A percentile compares a stretch with the other conserved stretches of the same genome.
Conservation (phyloP, 352 stramenopile species). For the Globisporangium carolinianum region DNA sequence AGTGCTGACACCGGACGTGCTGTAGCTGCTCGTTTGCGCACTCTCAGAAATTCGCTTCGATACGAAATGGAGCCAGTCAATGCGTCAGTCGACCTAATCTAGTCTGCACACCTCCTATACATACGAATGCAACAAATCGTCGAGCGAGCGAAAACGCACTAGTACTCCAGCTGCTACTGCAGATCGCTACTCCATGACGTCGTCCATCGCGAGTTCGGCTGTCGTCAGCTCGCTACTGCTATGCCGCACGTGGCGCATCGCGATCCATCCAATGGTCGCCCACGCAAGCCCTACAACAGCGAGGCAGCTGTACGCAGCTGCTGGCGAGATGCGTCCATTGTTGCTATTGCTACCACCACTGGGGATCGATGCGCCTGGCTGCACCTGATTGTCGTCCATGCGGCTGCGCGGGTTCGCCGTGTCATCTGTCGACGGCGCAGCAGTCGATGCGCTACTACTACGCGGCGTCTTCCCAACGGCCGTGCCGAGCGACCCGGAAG, state of each 20-base stretch:
- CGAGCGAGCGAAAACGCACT: no score
- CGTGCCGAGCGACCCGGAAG: no score
- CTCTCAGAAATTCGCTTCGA: neutral
- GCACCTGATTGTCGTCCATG: neutral
- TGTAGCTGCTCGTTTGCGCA: conserved; percentile 5
- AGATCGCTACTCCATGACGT: no score
- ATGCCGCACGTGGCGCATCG: conserved; percentile 21
- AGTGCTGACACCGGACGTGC: conserved; percentile 54
- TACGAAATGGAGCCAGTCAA: neutral
- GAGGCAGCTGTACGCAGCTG: conserved; percentile 49
- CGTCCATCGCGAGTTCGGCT: neutral
- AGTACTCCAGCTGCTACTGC: no score
- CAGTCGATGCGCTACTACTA: no score
- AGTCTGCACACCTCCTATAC: no score
- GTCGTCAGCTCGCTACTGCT: neutral
- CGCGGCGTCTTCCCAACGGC: no score
- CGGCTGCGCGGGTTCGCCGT: neutral
- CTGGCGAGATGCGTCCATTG: conserved; percentile 16
- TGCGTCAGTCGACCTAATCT: no score
- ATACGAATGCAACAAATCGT: no score
- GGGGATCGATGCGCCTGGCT: neutral
- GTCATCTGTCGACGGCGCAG: neutral
- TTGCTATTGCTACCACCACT: neutral
- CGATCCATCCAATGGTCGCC: conserved; percentile 46
- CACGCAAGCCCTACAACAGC: conserved; percentile 34